These are phyloP conservation scores for Coniophora puteana DNA, from an alignment of 1,284 basidiomycete genomes.

Conservation along the genomic window DNA sequence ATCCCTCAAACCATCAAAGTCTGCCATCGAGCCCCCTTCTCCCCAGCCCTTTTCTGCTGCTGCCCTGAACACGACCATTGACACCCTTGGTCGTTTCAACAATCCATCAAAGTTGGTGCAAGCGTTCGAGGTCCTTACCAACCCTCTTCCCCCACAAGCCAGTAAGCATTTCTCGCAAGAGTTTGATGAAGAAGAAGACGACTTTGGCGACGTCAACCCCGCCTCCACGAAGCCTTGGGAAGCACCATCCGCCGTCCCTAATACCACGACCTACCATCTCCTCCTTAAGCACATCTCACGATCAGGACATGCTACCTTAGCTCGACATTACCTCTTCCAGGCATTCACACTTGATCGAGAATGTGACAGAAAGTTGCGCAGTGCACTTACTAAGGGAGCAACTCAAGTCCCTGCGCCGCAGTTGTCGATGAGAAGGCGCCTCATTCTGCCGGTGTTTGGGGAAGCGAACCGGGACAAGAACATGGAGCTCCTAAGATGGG, in stretches of 20 bases:
- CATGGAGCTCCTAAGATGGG: constrained; percentile 53
- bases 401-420: constrained; percentile 42
- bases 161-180: constrained; percentile 41
- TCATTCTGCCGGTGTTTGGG: constrained; percentile 53
- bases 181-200: constrained; percentile 69
- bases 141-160: constrained; percentile 51
- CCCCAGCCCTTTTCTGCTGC: constrained; percentile 54
- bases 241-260: constrained; percentile 55
- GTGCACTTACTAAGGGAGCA: constrained; percentile 20
- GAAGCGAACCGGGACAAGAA: constrained; percentile 55
- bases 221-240: constrained; percentile 31
- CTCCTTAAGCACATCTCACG: constrained; percentile 55
- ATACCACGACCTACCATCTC: constrained; percentile 62
- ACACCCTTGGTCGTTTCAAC: constrained; percentile 57
- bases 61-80: constrained; percentile 67
- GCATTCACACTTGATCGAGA: constrained; percentile 48
- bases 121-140: constrained; percentile 72
- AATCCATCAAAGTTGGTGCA: constrained; percentile 64
- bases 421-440: constrained; percentile 49
- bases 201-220: constrained; percentile 45
- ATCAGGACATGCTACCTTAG: constrained; percentile 44
- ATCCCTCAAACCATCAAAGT: constrained; percentile 9
- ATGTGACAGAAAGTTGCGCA: constrained; percentile 29
- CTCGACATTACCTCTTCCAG: constrained; percentile 67
- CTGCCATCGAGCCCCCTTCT: constrained; percentile 13